Conservation (phyloP, 805 yeast genomes). For the Candida dajiaensis region DNA sequence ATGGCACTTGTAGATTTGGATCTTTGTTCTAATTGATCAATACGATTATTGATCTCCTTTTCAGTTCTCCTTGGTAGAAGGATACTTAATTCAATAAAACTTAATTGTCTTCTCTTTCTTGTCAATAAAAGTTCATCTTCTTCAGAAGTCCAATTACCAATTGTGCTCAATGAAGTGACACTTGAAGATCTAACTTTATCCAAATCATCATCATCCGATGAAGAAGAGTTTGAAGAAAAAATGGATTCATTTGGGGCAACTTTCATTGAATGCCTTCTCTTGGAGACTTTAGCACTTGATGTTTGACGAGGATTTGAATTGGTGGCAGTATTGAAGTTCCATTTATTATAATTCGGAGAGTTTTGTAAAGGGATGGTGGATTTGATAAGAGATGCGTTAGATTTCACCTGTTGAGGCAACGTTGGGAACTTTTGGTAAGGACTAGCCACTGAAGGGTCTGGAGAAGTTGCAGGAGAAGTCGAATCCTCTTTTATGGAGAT, state of each 20-base stretch:
- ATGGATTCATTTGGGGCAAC: slow-evolving; percentile 3
- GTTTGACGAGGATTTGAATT: background rate
- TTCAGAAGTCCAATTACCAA: slow-evolving; percentile 44
- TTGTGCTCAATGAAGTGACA: background rate
- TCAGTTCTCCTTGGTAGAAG: slow-evolving; percentile 69
- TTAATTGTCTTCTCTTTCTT: slow-evolving; percentile 50
- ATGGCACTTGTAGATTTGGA: slow-evolving; percentile 1
- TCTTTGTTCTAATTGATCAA: slow-evolving; percentile 36
- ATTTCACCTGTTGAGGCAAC: slow-evolving; percentile 2
- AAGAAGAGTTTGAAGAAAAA: slow-evolving; percentile 2
- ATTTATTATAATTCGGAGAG: background rate
- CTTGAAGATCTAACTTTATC: background rate
- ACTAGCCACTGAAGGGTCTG: slow-evolving; percentile 3
- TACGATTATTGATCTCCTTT: slow-evolving; percentile 63
- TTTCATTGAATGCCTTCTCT: slow-evolving; percentile 7
- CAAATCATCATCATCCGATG: slow-evolving; percentile 10
- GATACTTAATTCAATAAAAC: slow-evolving; percentile 68
- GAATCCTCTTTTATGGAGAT: background rate
- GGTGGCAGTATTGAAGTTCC: background rate
- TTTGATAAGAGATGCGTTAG: background rate
- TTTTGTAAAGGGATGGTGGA: background rate
- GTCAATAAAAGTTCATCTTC: slow-evolving; percentile 65
- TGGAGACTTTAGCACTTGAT: background rate
- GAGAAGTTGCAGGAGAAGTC: slow-evolving; percentile 5
- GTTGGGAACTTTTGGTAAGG: slow-evolving; percentile 7